These are phyloP conservation scores for Ambispora gerdemannii DNA, from an alignment of 192 early-diverging fungal genomes.

Conservation along the genomic window DNA sequence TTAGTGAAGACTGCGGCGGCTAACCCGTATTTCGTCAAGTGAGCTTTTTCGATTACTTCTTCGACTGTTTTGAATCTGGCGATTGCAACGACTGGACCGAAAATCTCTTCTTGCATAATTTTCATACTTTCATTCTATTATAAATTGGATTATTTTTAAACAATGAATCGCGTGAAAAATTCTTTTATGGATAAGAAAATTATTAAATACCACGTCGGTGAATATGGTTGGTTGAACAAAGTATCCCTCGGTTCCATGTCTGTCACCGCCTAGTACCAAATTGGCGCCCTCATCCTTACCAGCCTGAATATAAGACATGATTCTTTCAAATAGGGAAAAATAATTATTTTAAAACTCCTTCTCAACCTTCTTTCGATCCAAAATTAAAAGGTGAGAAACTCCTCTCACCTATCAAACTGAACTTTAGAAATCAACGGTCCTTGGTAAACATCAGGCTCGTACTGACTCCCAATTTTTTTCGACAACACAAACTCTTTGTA, in stretches of 20 bases:
- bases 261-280: constrained; percentile 55
- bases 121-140: constrained; percentile 42
- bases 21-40: constrained; percentile 73
- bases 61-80: constrained; percentile 71
- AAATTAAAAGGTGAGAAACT: neutral
- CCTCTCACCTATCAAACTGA: constrained; percentile 51
- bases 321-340: constrained; percentile 27
- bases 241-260: constrained; percentile 64
- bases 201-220: constrained; percentile 44
- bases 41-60: constrained; percentile 68
- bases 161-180: neutral
- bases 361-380: neutral
- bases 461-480: constrained; percentile 68
- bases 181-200: neutral
- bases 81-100: constrained; percentile 79
- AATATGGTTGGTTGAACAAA: constrained; percentile 80
- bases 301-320: constrained; percentile 58
- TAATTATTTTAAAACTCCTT: neutral
- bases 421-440: constrained; percentile 68
- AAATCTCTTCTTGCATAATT: constrained; percentile 76
- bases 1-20: constrained; percentile 73
- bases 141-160: constrained; percentile 17
- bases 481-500: constrained; percentile 50
- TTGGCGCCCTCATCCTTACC: constrained; percentile 62
- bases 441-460: constrained; percentile 55